These are phyloP conservation scores for Aspergillus candidus DNA, from an alignment of 2,329 filamentous ascomycete species.

Conservation along the genomic window DNA sequence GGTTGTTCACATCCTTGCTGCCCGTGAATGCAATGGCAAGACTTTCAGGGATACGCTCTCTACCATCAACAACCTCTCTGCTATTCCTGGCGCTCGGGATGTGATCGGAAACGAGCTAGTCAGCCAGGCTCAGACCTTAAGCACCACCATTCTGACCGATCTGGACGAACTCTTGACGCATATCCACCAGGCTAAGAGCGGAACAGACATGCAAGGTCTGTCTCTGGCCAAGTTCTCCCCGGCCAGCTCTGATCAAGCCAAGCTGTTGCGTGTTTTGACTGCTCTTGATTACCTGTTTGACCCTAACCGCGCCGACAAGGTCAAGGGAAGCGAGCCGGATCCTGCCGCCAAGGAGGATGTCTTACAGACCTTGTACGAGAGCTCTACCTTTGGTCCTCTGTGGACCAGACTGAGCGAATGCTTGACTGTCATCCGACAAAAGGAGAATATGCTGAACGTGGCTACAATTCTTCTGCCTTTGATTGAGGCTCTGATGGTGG, in stretches of 20 bases:
- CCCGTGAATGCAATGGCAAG: slow-evolving; percentile 92
- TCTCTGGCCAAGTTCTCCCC: slow-evolving; percentile 94
- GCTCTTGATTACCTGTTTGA: slow-evolving; percentile 95
- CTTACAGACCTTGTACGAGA: slow-evolving; percentile 81
- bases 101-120: slow-evolving; percentile 92
- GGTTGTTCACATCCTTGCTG: slow-evolving; percentile 94
- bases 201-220: slow-evolving; percentile 91
- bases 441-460: slow-evolving; percentile 93
- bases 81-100: slow-evolving; percentile 82
- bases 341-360: slow-evolving; percentile 72
- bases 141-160: slow-evolving; percentile 76
- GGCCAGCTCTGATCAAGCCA: slow-evolving; percentile 92
- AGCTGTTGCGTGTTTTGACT: slow-evolving; percentile 83
- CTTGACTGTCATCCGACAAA: slow-evolving; percentile 77
- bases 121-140: slow-evolving; percentile 75
- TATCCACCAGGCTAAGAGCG: slow-evolving; percentile 77
- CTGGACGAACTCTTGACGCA: slow-evolving; percentile 79
- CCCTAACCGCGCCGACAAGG: slow-evolving; percentile 57
- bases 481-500: slow-evolving; percentile 96
- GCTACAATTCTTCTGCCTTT: slow-evolving; percentile 90
- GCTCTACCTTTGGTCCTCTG: slow-evolving; percentile 78
- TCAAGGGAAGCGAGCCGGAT: slow-evolving; percentile 49
- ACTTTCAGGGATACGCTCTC: slow-evolving; percentile 97
- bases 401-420: slow-evolving; percentile 92
- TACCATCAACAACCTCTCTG: slow-evolving; percentile 96